A percentile compares a stretch with the other conserved stretches of the same genome.
These are phyloP conservation scores for Meira nashicola DNA, from an alignment of 1,284 basidiomycete genomes.

Conservation along the genomic window DNA sequence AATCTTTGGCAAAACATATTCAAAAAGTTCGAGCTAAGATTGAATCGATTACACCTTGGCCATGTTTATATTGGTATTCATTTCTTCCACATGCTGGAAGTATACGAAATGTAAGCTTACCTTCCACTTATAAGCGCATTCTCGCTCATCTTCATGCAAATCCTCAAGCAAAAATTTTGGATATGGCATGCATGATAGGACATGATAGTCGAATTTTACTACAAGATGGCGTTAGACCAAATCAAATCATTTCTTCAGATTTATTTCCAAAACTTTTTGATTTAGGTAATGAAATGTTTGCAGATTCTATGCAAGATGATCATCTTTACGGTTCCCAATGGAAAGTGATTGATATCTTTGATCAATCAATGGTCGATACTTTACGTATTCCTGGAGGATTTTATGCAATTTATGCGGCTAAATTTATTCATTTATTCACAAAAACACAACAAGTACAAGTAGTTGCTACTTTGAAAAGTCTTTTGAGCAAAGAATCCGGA, in stretches of 20 bases:
- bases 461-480: background rate
- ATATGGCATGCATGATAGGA: background rate
- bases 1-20: background rate
- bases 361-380: background rate
- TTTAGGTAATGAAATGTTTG: background rate
- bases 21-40: background rate
- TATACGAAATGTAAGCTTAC: background rate
- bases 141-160: background rate
- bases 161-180: background rate
- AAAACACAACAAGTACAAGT: background rate
- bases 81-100: background rate
- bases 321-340: background rate
- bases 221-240: background rate
- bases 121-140: background rate
- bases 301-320: background rate
- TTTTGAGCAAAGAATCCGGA: background rate
- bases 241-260: background rate
- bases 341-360: constrained; percentile 3
- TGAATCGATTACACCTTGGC: background rate
- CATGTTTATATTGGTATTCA: background rate
- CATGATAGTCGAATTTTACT: background rate
- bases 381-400: background rate
- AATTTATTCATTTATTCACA: constrained; percentile 1
- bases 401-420: background rate
- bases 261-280: background rate